Percentiles rank a stretch among this genome's conserved stretches.
These are phyloP conservation scores for Exophiala lecanii-corni DNA, from an alignment of 2,329 filamentous ascomycete genomes.

Conservation along the genomic window DNA sequence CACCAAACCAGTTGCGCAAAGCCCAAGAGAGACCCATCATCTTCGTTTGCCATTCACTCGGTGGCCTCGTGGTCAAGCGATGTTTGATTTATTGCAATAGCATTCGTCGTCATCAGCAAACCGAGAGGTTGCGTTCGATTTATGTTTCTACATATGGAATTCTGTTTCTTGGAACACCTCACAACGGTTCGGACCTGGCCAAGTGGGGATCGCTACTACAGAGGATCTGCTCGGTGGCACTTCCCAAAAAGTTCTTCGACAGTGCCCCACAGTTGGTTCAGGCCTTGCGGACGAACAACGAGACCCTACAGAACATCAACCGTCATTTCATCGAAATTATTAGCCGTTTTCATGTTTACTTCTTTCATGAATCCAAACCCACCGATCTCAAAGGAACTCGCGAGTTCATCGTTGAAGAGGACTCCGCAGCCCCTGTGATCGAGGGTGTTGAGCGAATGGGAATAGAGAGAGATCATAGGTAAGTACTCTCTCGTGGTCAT, in stretches of 20 bases:
- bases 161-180: conserved; percentile 72
- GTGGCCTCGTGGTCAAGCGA: conserved; percentile 67
- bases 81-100: conserved; percentile 64
- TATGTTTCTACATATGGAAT: conserved; percentile 72
- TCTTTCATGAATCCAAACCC: conserved; percentile 70
- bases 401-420: conserved; percentile 63
- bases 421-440: conserved; percentile 64
- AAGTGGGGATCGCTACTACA: conserved; percentile 65
- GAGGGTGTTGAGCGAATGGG: conserved; percentile 68
- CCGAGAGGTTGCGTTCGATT: conserved; percentile 62
- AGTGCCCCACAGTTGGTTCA: conserved; percentile 63
- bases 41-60: conserved; percentile 70
- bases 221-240: conserved; percentile 60
- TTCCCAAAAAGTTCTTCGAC: conserved; percentile 64
- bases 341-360: conserved; percentile 66
- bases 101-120: conserved; percentile 50
- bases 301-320: conserved; percentile 70
- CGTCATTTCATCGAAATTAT: conserved; percentile 67
- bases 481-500: background rate
- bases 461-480: conserved; percentile 63
- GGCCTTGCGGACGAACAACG: conserved; percentile 68
- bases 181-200: conserved; percentile 64
- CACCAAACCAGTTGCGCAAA: conserved; percentile 37
- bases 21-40: conserved; percentile 63
- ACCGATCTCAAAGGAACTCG: conserved; percentile 63